Evolutionary conservation across 176 grass and related monocot species (phyloP).

Genomic region (Carex scoparia): DNA sequence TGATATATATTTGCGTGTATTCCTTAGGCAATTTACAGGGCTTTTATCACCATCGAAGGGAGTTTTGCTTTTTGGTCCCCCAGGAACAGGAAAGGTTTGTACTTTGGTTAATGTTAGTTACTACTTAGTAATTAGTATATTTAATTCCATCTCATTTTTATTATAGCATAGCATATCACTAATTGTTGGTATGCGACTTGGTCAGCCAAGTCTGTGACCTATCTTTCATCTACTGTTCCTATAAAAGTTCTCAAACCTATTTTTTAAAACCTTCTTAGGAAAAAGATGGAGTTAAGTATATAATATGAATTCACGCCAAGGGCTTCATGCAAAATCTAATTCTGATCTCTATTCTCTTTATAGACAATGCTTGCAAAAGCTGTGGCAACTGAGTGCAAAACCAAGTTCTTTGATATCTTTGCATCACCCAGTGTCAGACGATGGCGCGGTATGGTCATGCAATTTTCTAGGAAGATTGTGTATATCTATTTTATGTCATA

Average conservation of each 20-base stretch:
- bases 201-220: background rate
- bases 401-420: constrained; percentile 95
- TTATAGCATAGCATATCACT: background rate
- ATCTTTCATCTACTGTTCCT: background rate
- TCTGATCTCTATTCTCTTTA: constrained; percentile 11
- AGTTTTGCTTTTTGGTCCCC: constrained; percentile 50
- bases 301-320: background rate
- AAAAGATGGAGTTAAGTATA: background rate
- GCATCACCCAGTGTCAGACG: constrained; percentile 92
- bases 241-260: background rate
- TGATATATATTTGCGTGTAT: background rate
- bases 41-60: constrained; percentile 56
- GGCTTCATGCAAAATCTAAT: background rate
- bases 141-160: background rate
- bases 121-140: too few relatives aligned
- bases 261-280: background rate
- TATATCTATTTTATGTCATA: background rate
- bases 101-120: too few relatives aligned
- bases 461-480: background rate
- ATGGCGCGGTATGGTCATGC: constrained; percentile 56
- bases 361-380: constrained; percentile 98
- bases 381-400: constrained; percentile 89
- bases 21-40: constrained; percentile 43
- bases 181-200: background rate
- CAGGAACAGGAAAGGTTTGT: constrained; percentile 49